Percentiles rank a stretch among this genome's conserved stretches.
Evolutionary conservation across 2,329 filamentous ascomycete species (phyloP).

Genomic region (Fusarium pseudonygamai): DNA sequence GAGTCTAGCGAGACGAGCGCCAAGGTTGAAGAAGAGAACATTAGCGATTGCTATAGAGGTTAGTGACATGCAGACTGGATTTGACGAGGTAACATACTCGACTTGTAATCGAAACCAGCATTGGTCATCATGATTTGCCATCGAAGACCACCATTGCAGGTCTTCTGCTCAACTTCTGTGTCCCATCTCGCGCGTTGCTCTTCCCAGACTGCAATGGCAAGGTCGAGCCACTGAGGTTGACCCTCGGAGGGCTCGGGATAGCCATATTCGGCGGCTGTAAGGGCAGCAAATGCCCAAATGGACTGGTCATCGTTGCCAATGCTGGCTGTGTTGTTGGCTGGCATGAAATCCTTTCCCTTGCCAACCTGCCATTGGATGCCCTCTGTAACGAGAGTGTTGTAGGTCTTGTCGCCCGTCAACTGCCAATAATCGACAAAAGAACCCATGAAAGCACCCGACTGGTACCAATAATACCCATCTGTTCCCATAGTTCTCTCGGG

Average conservation of each 20-base stretch:
- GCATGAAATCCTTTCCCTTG: constrained; percentile 65
- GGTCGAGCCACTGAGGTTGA: constrained; percentile 67
- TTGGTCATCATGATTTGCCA: constrained; percentile 82
- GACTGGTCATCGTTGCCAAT: constrained; percentile 74
- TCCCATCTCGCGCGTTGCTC: constrained; percentile 57
- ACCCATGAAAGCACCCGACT: constrained; percentile 74
- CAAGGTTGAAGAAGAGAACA: constrained; percentile 70
- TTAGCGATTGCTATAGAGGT: constrained; percentile 61
- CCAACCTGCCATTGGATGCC: constrained; percentile 68
- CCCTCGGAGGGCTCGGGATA: constrained; percentile 64
- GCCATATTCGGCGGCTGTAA: constrained; percentile 71
- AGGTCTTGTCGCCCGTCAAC: constrained; percentile 70
- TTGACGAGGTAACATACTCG: constrained; percentile 50
- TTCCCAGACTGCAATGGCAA: constrained; percentile 67
- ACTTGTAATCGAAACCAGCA: constrained; percentile 80
- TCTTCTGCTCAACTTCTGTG: constrained; percentile 57
- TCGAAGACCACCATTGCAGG: constrained; percentile 64
- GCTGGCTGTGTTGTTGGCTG: constrained; percentile 63
- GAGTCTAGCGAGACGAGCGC: constrained; percentile 75
- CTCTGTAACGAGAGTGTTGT: constrained; percentile 66
- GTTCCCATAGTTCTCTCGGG: constrained; percentile 48
- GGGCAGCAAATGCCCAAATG: constrained; percentile 75
- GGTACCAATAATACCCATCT: constrained; percentile 75
- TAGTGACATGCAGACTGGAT: rapidly evolving
- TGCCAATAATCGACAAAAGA: constrained; percentile 76